A percentile compares a stretch with the other conserved stretches of the same genome.
Evolutionary conservation across 164 flowering plant genomes (phyloP).

Genomic region (Nelumbo lutea): DNA sequence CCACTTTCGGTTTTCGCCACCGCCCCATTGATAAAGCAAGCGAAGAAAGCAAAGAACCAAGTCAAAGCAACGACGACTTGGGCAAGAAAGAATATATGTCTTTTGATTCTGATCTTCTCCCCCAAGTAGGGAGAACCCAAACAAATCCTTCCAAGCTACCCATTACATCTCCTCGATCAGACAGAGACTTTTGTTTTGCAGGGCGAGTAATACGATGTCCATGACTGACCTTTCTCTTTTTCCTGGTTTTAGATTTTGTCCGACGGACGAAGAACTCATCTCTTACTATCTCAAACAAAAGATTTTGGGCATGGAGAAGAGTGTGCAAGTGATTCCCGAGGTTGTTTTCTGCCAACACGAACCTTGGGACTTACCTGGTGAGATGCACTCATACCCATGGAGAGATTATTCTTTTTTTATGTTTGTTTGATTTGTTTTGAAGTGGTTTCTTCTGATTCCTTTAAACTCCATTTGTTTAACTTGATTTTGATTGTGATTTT

Average conservation of each 20-base stretch:
- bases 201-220: neutral
- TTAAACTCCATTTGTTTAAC: neutral
- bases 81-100: too few species aligned
- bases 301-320: conserved; percentile 39
- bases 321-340: conserved; percentile 55
- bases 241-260: conserved; percentile 70
- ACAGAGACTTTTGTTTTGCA: neutral
- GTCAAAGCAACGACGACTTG: too few species aligned
- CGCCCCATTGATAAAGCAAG: too few species aligned
- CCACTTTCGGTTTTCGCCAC: too few species aligned
- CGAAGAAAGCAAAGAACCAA: too few species aligned
- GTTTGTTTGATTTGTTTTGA: too few species aligned
- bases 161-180: too few species aligned
- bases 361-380: conserved; percentile 88
- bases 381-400: too few species aligned
- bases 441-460: neutral
- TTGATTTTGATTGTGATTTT: neutral
- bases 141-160: too few species aligned
- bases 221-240: conserved; percentile 31
- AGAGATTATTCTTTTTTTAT: too few species aligned
- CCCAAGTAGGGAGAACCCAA: too few species aligned
- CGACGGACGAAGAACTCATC: conserved; percentile 67
- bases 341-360: conserved; percentile 51
- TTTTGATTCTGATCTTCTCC: too few species aligned
- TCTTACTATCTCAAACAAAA: conserved; percentile 51